Conservation (phyloP, 768 basidiomycete species). For the Lentinula raphanica region DNA sequence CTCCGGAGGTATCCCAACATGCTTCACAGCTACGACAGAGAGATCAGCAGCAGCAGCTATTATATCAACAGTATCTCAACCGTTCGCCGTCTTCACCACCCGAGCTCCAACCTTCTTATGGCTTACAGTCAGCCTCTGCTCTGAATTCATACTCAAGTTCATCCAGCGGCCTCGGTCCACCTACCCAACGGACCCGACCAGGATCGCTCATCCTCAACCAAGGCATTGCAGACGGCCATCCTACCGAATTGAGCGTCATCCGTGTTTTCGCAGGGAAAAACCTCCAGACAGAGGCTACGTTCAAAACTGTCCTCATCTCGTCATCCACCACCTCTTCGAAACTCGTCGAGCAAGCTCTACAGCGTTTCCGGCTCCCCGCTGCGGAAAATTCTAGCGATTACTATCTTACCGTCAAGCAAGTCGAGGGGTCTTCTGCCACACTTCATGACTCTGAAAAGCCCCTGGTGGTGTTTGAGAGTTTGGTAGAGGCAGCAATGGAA, state of each 20-base stretch:
- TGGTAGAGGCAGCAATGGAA: conserved; percentile 70
- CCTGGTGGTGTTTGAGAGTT: conserved; percentile 81
- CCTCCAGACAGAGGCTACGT: conserved; percentile 90
- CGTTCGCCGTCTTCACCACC: conserved; percentile 77
- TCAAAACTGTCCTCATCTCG: conserved; percentile 95
- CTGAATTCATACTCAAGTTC: conserved; percentile 42
- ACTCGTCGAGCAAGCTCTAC: conserved; percentile 86
- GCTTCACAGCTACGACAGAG: conserved; percentile 76
- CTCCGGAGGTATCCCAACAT: conserved; percentile 53
- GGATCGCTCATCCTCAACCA: conserved; percentile 73
- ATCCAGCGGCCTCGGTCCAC: conserved; percentile 45
- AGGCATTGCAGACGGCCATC: conserved; percentile 54
- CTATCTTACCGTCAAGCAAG: conserved; percentile 88
- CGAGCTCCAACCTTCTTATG: conserved; percentile 70
- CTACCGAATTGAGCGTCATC: conserved; percentile 88
- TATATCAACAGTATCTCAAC: conserved; percentile 87
- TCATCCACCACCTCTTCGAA: conserved; percentile 78
- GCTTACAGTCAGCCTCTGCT: conserved; percentile 68
- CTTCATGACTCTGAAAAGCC: conserved; percentile 73
- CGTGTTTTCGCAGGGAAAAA: conserved; percentile 92
- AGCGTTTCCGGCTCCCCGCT: conserved; percentile 80
- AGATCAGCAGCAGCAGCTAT: conserved; percentile 82
- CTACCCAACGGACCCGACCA: conserved; percentile 57
- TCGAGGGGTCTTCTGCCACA: conserved; percentile 80
- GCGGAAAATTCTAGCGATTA: conserved; percentile 63